Base-by-base conservation (phyloP, 2,329 filamentous ascomycete species). In the Dothidotthia symphoricarpi region DNA sequence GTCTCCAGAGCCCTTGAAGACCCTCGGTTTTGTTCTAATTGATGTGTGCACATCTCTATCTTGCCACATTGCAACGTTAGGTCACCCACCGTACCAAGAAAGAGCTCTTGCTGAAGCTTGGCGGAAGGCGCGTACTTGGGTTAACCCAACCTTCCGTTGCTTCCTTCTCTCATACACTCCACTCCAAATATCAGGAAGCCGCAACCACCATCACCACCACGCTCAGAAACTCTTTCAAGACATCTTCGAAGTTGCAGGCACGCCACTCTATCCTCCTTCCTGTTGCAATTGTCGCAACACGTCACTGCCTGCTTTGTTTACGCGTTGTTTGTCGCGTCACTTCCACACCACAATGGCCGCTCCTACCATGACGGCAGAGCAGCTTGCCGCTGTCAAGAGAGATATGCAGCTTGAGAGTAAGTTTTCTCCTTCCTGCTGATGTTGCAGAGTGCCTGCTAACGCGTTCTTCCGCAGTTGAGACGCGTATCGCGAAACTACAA, bases 401-500 rank as follows among this genome's bases (percentile, higher is more conserved):
- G 65, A 66, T 31, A 47, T 65, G n/a, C 47, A 63, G 26, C 51
- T 65, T 24, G 63, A 66, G 37, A 34, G 59, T 62, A 43, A 45
- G 44, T 27, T 24, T n/a, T n/a, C 6, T 6, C 19, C 33, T 44
- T 24, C 31, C 19, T 39, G 17, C 17, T 34, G 42, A 29, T 35
- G 61, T 31, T 53, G 39, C 33, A 31, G 32, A 14, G 19, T 27
- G 12, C 28, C 36, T 26, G 32, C 36, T 59, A 36, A 59, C 33
- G 22, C 22, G 2, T 34, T 9, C 12, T 26, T 24, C 29, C 13
- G n/a, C 52, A 95, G 89, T 95, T 51, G 89, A 87, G 13, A 86
- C 94, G 69, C 82, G 90, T 63, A 87, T 88, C 45, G 81, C 91
- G 54, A 89, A 91, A 66, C 75, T 97, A 45, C 82, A 90, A 56